These are phyloP conservation scores for Arthrinium phaeospermum DNA, from an alignment of 2,329 filamentous ascomycete genomes.

Conservation along the genomic window DNA sequence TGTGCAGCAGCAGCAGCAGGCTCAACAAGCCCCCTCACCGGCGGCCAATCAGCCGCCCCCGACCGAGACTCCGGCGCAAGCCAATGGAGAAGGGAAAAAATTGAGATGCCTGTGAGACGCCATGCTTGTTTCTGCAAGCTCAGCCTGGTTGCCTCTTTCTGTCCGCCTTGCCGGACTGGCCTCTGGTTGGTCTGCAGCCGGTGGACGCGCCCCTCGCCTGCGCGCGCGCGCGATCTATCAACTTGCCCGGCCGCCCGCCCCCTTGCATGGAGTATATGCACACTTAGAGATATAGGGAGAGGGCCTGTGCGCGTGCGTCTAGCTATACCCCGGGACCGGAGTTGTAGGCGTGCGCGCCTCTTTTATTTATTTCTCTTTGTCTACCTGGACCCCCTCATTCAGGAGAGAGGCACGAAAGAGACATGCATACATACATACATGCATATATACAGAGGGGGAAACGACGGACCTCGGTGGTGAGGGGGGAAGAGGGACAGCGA, in stretches of 20 bases:
- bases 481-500: background rate
- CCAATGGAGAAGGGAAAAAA: background rate
- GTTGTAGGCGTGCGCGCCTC: too few species aligned
- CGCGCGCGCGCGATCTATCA: too few species aligned
- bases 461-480: background rate
- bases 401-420: too few species aligned
- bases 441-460: background rate
- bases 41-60: background rate
- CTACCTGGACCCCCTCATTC: too few species aligned
- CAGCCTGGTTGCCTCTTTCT: conserved; percentile 18
- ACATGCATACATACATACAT: background rate
- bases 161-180: conserved; percentile 5
- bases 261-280: background rate
- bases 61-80: conserved; percentile 11
- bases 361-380: too few species aligned
- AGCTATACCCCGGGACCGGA: too few species aligned
- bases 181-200: background rate
- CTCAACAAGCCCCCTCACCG: background rate
- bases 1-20: background rate
- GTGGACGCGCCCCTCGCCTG: too few species aligned
- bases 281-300: too few species aligned
- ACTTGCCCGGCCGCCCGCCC: background rate
- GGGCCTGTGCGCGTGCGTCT: too few species aligned
- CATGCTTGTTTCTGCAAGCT: conserved; percentile 12
- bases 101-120: background rate